A percentile compares a stretch with the other conserved stretches of the same genome.
phyloP scores from a whole-genome alignment of 495 filamentous ascomycete species.

The Podospora australis region DNA sequence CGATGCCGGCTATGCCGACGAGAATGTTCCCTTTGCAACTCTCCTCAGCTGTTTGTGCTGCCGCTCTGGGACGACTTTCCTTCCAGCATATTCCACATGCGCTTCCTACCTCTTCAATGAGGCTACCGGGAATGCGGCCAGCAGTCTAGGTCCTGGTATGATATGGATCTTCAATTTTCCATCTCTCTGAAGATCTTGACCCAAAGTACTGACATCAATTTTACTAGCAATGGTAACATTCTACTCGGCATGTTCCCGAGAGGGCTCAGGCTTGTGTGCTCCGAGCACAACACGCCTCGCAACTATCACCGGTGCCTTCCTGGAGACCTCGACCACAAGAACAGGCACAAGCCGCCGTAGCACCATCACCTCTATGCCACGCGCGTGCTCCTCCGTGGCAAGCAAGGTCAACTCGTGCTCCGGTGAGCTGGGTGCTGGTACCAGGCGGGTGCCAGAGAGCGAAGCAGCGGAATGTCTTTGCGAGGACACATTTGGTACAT shows the following conservation, averaged over 20 bases:
- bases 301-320: too few relatives aligned
- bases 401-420: constrained; percentile 2
- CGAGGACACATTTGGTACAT: constrained; percentile 8
- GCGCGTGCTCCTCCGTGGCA: constrained; percentile 3
- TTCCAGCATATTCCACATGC: constrained; percentile 16
- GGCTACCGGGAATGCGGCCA: constrained; percentile 2
- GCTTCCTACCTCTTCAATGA: constrained; percentile 17
- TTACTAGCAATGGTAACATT: too few relatives aligned
- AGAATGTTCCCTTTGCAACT: constrained; percentile 2
- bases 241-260: too few relatives aligned
- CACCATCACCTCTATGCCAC: not conserved
- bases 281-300: too few relatives aligned
- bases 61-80: constrained; percentile 1
- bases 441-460: not conserved
- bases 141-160: constrained; percentile 7
- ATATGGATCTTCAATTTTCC: too few relatives aligned
- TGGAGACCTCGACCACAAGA: too few relatives aligned
- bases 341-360: not conserved
- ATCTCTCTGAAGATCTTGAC: too few relatives aligned
- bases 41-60: constrained; percentile 21
- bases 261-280: too few relatives aligned
- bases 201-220: too few relatives aligned
- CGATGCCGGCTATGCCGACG: too few relatives aligned
- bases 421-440: not conserved
- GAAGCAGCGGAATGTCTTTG: not conserved